Base-by-base conservation (phyloP, 1,284 basidiomycete genomes). In the Ganoderma sinense region DNA sequence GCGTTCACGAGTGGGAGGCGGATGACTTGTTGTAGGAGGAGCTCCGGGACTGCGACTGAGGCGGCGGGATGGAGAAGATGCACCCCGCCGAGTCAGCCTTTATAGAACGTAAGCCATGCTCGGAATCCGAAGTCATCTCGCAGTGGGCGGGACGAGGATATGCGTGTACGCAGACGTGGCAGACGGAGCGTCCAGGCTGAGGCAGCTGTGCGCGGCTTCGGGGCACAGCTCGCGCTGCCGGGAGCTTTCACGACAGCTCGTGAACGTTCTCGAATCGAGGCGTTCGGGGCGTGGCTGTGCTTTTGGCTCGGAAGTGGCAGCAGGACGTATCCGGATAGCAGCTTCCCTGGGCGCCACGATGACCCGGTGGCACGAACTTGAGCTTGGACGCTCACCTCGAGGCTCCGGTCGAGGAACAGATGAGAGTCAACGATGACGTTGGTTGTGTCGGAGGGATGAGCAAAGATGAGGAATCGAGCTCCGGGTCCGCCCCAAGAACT, bases 1-100 rank as follows among this genome's bases (percentile, higher is more conserved):
- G 33, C n/a, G 59, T 61, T 41, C 66, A 66, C 51, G 60, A 64
- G 23, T 48, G 45, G 11, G 23, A 13, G 64, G 14, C 59, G 23
- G 40, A 2, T 29, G 40, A 40, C 31, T 33, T 18, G 20, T 11
- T 31, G 48, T 26, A 64, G 64, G 33, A 33, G 48, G n/a, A 31
- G 48, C 10, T 33, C 10, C 36, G 36, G 10, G 39, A 41, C 58
- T 59, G 59, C 59, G 59, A 43, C 59, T 23, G 59, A 40, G 23
- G 59, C 59, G 59, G 59, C 59, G 59, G 59, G 59, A 61, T 61
- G 39, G 16, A 8, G 59, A 61, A 8, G n/a, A 41, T 5, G 59
- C 4, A 14, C 4, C 36, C n/a, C 18, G 7, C 6, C 59, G 23
- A 11, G 18, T 23, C n/a, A 3, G 23, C 59, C 39, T 61, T 61